Percentiles rank a stretch among this genome's conserved stretches.
Evolutionary conservation across 2,329 filamentous ascomycete genomes (phyloP).

Genomic region (Rhinocladiella mackenziei): DNA sequence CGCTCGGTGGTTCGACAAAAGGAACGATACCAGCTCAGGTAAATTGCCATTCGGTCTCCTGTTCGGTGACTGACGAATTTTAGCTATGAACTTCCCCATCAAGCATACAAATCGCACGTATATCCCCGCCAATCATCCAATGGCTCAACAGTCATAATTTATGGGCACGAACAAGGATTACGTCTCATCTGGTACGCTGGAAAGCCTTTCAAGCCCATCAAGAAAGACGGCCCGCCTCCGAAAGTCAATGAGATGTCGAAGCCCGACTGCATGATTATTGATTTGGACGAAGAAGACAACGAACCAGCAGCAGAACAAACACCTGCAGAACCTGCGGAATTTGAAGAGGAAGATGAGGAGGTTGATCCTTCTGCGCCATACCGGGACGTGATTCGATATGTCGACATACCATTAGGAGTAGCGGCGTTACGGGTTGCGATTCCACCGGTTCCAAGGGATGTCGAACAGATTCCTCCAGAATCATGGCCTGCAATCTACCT

Average conservation of each 20-base stretch:
- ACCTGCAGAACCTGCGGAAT: slow-evolving; percentile 37
- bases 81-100: slow-evolving; percentile 59
- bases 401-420: slow-evolving; percentile 53
- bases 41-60: slow-evolving; percentile 6
- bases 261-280: slow-evolving; percentile 51
- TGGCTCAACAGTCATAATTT: slow-evolving; percentile 59
- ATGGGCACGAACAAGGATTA: slow-evolving; percentile 56
- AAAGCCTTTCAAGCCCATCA: slow-evolving; percentile 41
- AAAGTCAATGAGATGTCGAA: slow-evolving; percentile 41
- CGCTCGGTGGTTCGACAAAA: slow-evolving; percentile 39
- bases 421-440: slow-evolving; percentile 52
- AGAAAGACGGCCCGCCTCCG: slow-evolving; percentile 30
- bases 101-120: slow-evolving; percentile 52
- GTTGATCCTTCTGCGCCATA: slow-evolving; percentile 55
- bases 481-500: slow-evolving; percentile 47
- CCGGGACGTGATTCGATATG: slow-evolving; percentile 50
- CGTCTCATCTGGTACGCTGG: slow-evolving; percentile 60
- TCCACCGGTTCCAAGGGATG: slow-evolving; percentile 40
- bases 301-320: slow-evolving; percentile 39
- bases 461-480: slow-evolving; percentile 25
- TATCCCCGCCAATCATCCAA: slow-evolving; percentile 59
- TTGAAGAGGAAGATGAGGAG: slow-evolving; percentile 55
- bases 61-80: not conserved
- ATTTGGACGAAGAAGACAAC: slow-evolving; percentile 54
- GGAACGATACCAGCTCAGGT: slow-evolving; percentile 44